Evolutionary conservation across 2,329 filamentous ascomycete species (phyloP).

Genomic region (Ciborinia camelliae): DNA sequence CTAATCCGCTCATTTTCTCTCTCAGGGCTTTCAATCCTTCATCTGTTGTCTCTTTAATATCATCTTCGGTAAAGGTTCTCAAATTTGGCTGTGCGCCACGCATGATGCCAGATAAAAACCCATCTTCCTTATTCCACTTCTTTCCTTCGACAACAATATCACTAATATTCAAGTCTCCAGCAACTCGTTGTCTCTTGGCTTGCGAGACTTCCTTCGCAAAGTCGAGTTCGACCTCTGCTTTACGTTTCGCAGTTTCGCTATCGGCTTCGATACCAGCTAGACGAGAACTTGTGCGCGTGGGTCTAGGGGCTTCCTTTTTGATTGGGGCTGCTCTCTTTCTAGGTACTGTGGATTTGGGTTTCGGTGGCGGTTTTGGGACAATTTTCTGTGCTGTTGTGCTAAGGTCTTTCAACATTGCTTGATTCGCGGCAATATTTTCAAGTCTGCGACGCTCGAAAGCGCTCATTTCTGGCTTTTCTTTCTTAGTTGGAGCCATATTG

Average conservation of each 20-base stretch:
- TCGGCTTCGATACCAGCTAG: slow-evolving; percentile 54
- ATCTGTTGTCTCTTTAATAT: slow-evolving; percentile 75
- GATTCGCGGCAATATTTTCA: slow-evolving; percentile 83
- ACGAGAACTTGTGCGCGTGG: slow-evolving; percentile 57
- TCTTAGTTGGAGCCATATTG: slow-evolving; percentile 45
- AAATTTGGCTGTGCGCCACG: slow-evolving; percentile 75
- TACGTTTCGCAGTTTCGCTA: slow-evolving; percentile 61
- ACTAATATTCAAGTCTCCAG: slow-evolving; percentile 65
- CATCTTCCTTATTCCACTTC: slow-evolving; percentile 66
- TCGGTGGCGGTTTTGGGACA: slow-evolving; percentile 56
- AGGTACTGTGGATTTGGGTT: slow-evolving; percentile 45
- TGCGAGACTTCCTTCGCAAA: slow-evolving; percentile 54
- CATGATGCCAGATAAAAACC: slow-evolving; percentile 61
- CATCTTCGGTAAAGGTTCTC: slow-evolving; percentile 80
- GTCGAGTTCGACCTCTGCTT: slow-evolving; percentile 62
- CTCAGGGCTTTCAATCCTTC: slow-evolving; percentile 70
- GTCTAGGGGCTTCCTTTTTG: slow-evolving; percentile 47
- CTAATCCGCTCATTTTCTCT: slow-evolving; percentile 70
- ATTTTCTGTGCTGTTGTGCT: slow-evolving; percentile 67
- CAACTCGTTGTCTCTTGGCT: slow-evolving; percentile 61
- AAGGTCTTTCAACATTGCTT: slow-evolving; percentile 76
- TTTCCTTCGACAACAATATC: slow-evolving; percentile 79
- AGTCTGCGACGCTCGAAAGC: slow-evolving; percentile 82
- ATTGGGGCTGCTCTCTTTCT: slow-evolving; percentile 44
- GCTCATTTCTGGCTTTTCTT: slow-evolving; percentile 58